These are phyloP conservation scores for Magnolia kwangsiensis DNA, from an alignment of 164 flowering plant species.

Conservation along the genomic window DNA sequence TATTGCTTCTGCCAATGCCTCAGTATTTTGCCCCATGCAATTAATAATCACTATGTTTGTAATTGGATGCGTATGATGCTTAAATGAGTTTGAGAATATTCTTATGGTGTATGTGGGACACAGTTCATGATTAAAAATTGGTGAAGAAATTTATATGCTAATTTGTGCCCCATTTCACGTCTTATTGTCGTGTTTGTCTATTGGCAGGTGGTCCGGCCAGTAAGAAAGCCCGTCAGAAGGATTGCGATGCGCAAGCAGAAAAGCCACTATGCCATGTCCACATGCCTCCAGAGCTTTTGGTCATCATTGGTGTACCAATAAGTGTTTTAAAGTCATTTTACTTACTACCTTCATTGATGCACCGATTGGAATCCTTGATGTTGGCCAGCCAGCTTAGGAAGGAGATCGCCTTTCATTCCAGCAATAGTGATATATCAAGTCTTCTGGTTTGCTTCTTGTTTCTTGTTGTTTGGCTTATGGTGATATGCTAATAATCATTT, in stretches of 20 bases:
- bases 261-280: conserved; percentile 43
- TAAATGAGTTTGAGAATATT: too few species aligned
- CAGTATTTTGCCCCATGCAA: too few species aligned
- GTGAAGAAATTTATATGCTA: not conserved
- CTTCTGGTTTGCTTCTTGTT: conserved; percentile 50
- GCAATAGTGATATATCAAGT: conserved; percentile 46
- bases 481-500: not conserved
- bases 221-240: conserved; percentile 13
- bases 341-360: conserved; percentile 87
- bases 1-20: too few species aligned
- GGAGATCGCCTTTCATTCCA: conserved; percentile 44
- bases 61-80: too few species aligned
- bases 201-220: conserved; percentile 21
- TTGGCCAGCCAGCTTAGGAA: conserved; percentile 83
- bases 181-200: not conserved
- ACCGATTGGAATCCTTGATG: conserved; percentile 82
- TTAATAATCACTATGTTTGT: too few species aligned
- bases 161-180: not conserved
- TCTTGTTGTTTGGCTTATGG: not conserved
- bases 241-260: conserved; percentile 13
- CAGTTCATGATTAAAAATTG: not conserved
- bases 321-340: conserved; percentile 55
- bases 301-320: conserved; percentile 37
- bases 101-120: too few species aligned
- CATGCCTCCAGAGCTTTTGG: conserved; percentile 91